Evolutionary conservation across 2,329 filamentous ascomycete species (phyloP).

Genomic region (Exserohilum turcica): DNA sequence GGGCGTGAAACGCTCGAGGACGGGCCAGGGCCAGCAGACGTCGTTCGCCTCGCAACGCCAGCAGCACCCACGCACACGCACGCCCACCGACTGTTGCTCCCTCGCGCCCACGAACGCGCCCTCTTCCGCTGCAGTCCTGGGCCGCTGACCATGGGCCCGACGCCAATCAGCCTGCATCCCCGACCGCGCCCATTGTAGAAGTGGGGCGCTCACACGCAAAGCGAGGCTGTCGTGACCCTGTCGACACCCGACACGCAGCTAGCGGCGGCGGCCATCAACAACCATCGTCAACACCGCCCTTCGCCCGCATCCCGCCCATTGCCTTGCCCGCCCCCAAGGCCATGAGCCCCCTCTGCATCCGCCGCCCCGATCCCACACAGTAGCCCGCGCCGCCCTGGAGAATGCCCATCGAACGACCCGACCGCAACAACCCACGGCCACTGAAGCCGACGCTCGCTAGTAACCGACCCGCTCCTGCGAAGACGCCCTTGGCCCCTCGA

Average conservation of each 20-base stretch:
- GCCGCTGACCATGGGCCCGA: constrained; percentile 26
- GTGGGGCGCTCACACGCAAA: constrained; percentile 14
- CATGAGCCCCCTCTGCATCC: constrained; percentile 34
- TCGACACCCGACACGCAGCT: constrained; percentile 15
- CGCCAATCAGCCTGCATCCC: constrained; percentile 7
- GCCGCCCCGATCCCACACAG: constrained; percentile 20
- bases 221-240: constrained; percentile 24
- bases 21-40: constrained; percentile 21
- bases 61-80: constrained; percentile 15
- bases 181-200: constrained; percentile 19
- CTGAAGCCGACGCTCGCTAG: constrained; percentile 72
- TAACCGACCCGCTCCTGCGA: constrained; percentile 56
- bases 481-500: constrained; percentile 64
- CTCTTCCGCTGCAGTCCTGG: constrained; percentile 17
- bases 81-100: too few relatives aligned
- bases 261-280: constrained; percentile 25
- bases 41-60: constrained; percentile 22
- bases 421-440: constrained; percentile 60
- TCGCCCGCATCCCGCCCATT: constrained; percentile 34
- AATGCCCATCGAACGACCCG: constrained; percentile 48
- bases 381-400: constrained; percentile 27
- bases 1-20: constrained; percentile 14
- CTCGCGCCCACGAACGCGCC: constrained; percentile 15
- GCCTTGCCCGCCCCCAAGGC: constrained; percentile 29
- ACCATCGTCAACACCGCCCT: constrained; percentile 26